These are phyloP conservation scores for Vitis hybrid DNA, from an alignment of 177 flowering plant genomes.

Conservation along the genomic window DNA sequence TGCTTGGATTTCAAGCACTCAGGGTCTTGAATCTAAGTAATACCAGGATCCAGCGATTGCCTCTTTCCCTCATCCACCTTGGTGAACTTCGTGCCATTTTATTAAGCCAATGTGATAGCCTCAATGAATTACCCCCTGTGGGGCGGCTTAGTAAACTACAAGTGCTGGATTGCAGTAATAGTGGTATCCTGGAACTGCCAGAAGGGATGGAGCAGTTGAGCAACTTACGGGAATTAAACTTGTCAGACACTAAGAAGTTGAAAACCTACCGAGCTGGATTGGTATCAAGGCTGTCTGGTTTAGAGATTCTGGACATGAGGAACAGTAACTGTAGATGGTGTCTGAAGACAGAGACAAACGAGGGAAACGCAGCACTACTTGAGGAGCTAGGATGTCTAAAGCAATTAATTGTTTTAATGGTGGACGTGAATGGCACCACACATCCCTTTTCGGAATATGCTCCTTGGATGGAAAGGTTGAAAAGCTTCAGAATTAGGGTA, in stretches of 20 bases:
- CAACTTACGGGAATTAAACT: constrained; percentile 7
- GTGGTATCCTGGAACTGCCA: constrained; percentile 11
- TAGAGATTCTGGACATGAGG: no score
- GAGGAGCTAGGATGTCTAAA: no score
- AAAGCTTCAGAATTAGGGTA: no score
- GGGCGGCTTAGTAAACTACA: constrained; percentile 7
- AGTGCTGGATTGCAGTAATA: constrained; percentile 8
- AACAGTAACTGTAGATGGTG: no score
- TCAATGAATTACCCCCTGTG: constrained; percentile 3
- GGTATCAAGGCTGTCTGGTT: no score
- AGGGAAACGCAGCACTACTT: no score
- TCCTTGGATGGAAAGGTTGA: no score
- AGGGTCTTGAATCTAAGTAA: constrained; percentile 8
- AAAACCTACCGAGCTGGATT: neutral
- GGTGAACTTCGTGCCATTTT: constrained; percentile 10
- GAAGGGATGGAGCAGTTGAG: constrained; percentile 11
- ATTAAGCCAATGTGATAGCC: neutral
- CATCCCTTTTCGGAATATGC: no score
- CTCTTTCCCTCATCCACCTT: constrained; percentile 11
- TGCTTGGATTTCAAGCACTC: constrained; percentile 11
- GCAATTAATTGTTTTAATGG: no score
- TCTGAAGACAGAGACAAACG: no score
- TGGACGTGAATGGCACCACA: no score
- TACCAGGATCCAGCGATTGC: constrained; percentile 6
- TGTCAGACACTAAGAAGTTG: constrained; percentile 5